Evolutionary conservation across 176 grass and related monocot genomes (phyloP).

Genomic region (Poa pratensis): DNA sequence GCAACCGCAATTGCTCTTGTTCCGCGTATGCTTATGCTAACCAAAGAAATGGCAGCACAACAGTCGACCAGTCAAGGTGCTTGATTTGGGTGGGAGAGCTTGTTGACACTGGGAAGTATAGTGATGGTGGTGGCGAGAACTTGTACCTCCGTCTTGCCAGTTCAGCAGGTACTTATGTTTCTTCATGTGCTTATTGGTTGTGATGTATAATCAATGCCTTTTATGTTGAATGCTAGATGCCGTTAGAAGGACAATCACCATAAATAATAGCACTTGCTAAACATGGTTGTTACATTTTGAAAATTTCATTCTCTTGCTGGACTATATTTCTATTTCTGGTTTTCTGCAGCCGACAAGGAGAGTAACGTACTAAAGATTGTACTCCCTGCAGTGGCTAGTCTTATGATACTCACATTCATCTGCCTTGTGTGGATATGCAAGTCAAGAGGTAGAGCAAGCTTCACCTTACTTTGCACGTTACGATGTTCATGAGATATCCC

Average conservation of each 20-base stretch:
- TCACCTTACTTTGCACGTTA: neutral
- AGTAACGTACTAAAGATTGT: conserved; percentile 26
- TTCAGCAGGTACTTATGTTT: conserved; percentile 11
- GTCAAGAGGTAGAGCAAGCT: conserved; percentile 36
- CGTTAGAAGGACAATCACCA: conserved; percentile 2
- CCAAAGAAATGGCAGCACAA: neutral
- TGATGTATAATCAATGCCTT: neutral
- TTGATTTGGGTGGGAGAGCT: conserved; percentile 63
- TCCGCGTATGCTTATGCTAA: conserved; percentile 54
- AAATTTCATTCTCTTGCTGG: conserved; percentile 4
- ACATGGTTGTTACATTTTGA: conserved; percentile 15
- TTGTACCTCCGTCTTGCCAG: conserved; percentile 15
- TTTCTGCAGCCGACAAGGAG: conserved; percentile 31
- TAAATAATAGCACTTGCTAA: neutral
- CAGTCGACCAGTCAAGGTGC: conserved; percentile 43
- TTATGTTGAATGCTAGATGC: neutral
- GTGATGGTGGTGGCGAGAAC: conserved; percentile 22
- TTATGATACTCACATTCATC: conserved; percentile 25
- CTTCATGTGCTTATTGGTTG: neutral
- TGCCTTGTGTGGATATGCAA: conserved; percentile 34
- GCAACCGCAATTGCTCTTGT: conserved; percentile 53
- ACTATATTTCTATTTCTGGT: conserved; percentile 7
- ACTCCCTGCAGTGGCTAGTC: conserved; percentile 28
- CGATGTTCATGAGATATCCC: neutral
- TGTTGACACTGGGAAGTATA: conserved; percentile 42